Evolutionary conservation across 2,329 filamentous ascomycete species (phyloP).

Genomic region (Whalleya microplaca): DNA sequence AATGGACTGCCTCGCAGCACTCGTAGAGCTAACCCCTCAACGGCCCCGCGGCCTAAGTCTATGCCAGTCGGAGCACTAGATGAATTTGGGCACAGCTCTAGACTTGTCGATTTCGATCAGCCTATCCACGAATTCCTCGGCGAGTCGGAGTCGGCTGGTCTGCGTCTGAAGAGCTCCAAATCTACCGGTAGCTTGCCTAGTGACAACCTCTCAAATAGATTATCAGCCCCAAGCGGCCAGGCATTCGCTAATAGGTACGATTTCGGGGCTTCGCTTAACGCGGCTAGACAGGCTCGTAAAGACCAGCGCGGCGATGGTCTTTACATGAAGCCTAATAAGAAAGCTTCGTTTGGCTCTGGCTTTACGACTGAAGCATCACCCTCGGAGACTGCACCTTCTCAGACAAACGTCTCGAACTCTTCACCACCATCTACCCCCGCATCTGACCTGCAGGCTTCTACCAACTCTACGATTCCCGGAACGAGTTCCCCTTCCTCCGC

Average conservation of each 20-base stretch:
- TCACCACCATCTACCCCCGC: conserved; percentile 12
- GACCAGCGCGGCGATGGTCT: conserved; percentile 57
- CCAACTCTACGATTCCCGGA: conserved; percentile 37
- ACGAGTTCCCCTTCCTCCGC: conserved; percentile 55
- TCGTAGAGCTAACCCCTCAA: conserved; percentile 49
- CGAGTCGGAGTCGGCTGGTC: conserved; percentile 60
- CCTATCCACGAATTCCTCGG: conserved; percentile 66
- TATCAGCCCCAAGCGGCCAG: conserved; percentile 64
- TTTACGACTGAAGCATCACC: conserved; percentile 6
- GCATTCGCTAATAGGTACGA: conserved; percentile 94
- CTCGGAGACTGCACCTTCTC: no score
- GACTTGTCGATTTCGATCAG: conserved; percentile 58
- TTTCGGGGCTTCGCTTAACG: conserved; percentile 87
- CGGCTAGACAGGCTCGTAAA: conserved; percentile 77
- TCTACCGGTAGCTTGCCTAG: conserved; percentile 66
- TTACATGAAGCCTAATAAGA: conserved; percentile 58
- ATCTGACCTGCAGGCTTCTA: background rate
- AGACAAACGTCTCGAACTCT: background rate
- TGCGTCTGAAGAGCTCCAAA: conserved; percentile 73
- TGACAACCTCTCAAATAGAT: conserved; percentile 58
- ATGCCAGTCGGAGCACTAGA: conserved; percentile 63
- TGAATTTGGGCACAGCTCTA: conserved; percentile 70
- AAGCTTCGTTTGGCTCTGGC: conserved; percentile 33
- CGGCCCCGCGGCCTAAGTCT: conserved; percentile 55
- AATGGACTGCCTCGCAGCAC: conserved; percentile 70